phyloP scores from a whole-genome alignment of 2,329 filamentous ascomycete genomes.

The Alternaria arbusti region DNA sequence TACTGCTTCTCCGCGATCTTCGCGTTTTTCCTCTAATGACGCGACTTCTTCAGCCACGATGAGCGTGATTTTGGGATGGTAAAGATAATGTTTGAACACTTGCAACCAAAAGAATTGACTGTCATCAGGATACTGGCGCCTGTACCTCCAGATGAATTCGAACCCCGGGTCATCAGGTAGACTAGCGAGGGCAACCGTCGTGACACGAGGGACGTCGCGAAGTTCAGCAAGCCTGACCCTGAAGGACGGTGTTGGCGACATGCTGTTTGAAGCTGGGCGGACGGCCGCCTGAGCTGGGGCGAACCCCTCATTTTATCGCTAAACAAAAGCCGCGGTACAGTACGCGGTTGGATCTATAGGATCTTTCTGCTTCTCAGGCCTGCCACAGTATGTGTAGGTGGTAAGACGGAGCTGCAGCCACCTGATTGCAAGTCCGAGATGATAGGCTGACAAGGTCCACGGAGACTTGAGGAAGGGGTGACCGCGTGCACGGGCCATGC shows the following conservation, averaged over 20 bases:
- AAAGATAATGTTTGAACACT: not conserved
- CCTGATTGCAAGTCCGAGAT: not conserved
- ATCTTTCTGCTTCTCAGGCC: not conserved
- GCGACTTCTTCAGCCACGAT: not conserved
- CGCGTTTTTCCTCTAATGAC: not conserved
- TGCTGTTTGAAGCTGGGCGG: not conserved
- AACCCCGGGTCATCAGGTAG: not conserved
- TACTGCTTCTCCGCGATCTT: not conserved
- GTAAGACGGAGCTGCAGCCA: not conserved
- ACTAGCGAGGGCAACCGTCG: not conserved
- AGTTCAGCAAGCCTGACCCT: not conserved
- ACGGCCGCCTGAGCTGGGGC: not conserved
- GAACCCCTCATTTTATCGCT: not conserved
- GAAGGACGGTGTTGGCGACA: not conserved
- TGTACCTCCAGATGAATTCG: not conserved
- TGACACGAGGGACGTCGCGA: not conserved
- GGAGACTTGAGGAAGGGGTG: not conserved
- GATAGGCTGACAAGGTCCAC: not conserved
- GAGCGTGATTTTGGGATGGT: not conserved
- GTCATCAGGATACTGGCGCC: not conserved
- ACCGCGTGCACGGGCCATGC: not conserved
- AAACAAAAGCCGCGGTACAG: not conserved
- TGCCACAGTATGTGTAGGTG: not conserved
- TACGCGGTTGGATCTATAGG: not conserved
- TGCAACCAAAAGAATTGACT: not conserved